A percentile compares a stretch with the other conserved stretches of the same genome.
Conservation (phyloP, 768 basidiomycete species). For the Pleurotus giganteus region DNA sequence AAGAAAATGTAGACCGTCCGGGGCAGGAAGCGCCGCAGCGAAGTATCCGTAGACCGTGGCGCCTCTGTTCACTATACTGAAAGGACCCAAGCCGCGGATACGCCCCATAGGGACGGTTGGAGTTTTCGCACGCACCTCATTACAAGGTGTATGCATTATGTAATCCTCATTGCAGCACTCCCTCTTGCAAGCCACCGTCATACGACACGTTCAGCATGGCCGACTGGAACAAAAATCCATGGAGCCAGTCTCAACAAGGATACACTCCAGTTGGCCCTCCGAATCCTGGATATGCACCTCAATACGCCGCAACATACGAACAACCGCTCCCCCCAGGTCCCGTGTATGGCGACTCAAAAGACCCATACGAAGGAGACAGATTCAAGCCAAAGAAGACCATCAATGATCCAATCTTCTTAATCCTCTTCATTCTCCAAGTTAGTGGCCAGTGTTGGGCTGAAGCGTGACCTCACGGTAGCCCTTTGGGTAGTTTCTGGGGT, state of each 20-base stretch:
- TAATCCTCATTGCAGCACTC: background rate
- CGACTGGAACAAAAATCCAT: conserved; percentile 4
- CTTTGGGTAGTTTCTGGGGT: conserved; percentile 56
- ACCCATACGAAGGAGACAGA: conserved; percentile 58
- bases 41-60: no score
- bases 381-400: conserved; percentile 68
- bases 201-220: conserved; percentile 4
- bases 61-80: no score
- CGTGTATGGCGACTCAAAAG: conserved; percentile 37
- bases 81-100: no score
- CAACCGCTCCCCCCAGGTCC: conserved; percentile 19
- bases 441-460: background rate
- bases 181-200: background rate
- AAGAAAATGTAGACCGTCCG: no score
- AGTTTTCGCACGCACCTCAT: no score
- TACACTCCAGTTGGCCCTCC: conserved; percentile 5
- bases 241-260: conserved; percentile 10
- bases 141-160: no score
- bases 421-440: conserved; percentile 73
- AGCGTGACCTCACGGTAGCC: background rate
- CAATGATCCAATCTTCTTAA: conserved; percentile 70
- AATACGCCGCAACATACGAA: conserved; percentile 20
- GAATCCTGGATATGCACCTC: conserved; percentile 19
- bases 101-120: no score
- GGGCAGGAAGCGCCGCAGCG: no score